Conservation (phyloP, 2,329 filamentous ascomycete genomes). For the Nemania serpens region DNA sequence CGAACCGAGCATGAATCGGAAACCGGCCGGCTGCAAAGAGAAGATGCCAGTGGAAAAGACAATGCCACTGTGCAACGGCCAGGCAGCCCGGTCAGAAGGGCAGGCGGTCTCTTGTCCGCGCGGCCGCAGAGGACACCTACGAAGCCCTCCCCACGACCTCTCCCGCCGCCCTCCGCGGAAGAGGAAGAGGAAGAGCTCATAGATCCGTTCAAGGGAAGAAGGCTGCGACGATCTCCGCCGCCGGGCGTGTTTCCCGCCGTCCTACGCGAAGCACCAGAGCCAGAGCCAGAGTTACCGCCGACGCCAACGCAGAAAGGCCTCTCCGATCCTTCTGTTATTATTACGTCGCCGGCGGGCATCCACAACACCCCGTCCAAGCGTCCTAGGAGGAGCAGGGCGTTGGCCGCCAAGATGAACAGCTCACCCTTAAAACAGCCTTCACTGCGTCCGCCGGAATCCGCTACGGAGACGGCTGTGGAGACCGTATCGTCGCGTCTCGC, state of each 20-base stretch:
- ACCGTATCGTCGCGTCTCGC: neutral
- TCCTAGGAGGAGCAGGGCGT: constrained; percentile 48
- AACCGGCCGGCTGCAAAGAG: constrained; percentile 10
- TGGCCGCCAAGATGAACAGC: constrained; percentile 48
- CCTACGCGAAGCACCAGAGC: constrained; percentile 61
- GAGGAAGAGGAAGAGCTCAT: constrained; percentile 50
- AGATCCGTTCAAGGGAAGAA: constrained; percentile 48
- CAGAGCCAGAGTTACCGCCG: constrained; percentile 70
- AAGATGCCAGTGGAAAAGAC: neutral
- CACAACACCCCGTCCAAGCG: constrained; percentile 62
- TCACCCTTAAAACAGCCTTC: constrained; percentile 56
- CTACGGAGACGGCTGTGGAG: constrained; percentile 10
- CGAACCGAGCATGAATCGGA: constrained; percentile 40
- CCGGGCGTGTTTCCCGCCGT: constrained; percentile 40
- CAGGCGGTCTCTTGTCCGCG: constrained; percentile 43
- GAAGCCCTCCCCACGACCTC: constrained; percentile 51
- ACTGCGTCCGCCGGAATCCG: constrained; percentile 36
- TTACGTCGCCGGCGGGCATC: constrained; percentile 62
- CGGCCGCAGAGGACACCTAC: constrained; percentile 48
- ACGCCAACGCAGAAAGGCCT: constrained; percentile 55
- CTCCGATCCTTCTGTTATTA: constrained; percentile 55
- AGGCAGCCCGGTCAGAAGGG: constrained; percentile 32
- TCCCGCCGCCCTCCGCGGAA: constrained; percentile 52
- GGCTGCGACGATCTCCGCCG: constrained; percentile 45
- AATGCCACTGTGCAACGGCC: constrained; percentile 11